A percentile compares a stretch with the other conserved stretches of the same genome.
phyloP scores from a whole-genome alignment of 2,329 filamentous ascomycete species.

The Aspergillus tanneri region DNA sequence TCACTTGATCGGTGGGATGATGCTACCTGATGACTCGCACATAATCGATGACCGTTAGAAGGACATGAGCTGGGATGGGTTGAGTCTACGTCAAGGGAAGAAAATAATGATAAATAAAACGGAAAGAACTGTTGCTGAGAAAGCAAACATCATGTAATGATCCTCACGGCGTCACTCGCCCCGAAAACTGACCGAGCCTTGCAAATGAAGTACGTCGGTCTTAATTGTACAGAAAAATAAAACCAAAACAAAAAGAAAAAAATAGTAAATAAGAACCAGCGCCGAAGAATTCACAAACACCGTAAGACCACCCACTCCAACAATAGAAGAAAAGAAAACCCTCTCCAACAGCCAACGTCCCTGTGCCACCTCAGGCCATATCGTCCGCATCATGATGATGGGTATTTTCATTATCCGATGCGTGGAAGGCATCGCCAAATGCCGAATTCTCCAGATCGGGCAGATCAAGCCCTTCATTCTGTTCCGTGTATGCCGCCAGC shows the following conservation, averaged over 20 bases:
- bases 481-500: conserved; percentile 64
- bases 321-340: conserved; percentile 6
- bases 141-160: too few species aligned
- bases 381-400: conserved; percentile 43
- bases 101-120: too few species aligned
- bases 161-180: too few species aligned
- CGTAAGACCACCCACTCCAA: not conserved
- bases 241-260: conserved; percentile 1
- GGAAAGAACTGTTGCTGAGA: too few species aligned
- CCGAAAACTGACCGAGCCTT: too few species aligned
- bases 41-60: too few species aligned
- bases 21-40: conserved; percentile 11
- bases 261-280: conserved; percentile 7
- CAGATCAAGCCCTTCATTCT: conserved; percentile 53
- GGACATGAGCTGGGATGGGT: too few species aligned
- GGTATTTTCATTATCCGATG: conserved; percentile 49
- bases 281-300: conserved; percentile 3
- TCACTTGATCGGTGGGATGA: conserved; percentile 18
- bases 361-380: conserved; percentile 33
- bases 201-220: too few species aligned
- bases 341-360: conserved; percentile 5
- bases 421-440: conserved; percentile 79
- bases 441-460: conserved; percentile 74
- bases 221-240: conserved; percentile 3
- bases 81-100: too few species aligned